Evolutionary conservation across 1,284 basidiomycete species (phyloP).

Genomic region (Jaminaea rosea): DNA sequence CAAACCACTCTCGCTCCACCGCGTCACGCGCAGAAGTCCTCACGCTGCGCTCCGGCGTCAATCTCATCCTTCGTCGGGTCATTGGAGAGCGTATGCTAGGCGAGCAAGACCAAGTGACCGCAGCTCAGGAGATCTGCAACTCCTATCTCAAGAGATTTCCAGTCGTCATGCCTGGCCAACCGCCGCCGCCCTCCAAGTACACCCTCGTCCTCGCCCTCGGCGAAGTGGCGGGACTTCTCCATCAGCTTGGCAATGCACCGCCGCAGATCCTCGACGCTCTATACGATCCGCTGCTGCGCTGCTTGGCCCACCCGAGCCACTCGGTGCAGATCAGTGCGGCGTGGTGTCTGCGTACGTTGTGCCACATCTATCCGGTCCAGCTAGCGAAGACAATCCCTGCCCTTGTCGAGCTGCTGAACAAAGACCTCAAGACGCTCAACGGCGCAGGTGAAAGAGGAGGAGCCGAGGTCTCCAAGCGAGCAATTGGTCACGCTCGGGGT

Average conservation of each 20-base stretch:
- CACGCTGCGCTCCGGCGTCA: constrained; percentile 64
- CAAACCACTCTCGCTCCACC: constrained; percentile 34
- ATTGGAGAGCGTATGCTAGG: constrained; percentile 78
- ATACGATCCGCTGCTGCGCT: constrained; percentile 71
- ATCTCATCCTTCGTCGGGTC: constrained; percentile 70
- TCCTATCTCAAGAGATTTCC: constrained; percentile 84
- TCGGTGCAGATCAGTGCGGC: constrained; percentile 74
- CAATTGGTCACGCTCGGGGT: constrained; percentile 79
- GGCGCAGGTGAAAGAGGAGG: constrained; percentile 42
- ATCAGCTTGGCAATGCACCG: constrained; percentile 84
- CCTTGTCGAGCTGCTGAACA: constrained; percentile 68
- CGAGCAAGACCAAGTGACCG: constrained; percentile 77
- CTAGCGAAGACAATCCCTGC: constrained; percentile 68
- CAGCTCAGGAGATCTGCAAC: constrained; percentile 74
- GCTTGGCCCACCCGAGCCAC: constrained; percentile 78
- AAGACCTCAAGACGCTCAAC: constrained; percentile 58
- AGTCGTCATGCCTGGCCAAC: constrained; percentile 75
- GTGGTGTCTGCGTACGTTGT: constrained; percentile 81
- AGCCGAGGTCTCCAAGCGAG: constrained; percentile 64
- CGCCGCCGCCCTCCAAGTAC: constrained; percentile 58
- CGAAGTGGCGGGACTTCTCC: constrained; percentile 74
- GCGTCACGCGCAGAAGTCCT: constrained; percentile 56
- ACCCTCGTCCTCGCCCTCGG: constrained; percentile 68
- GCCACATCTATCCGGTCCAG: constrained; percentile 73
- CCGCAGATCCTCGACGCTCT: constrained; percentile 80